A percentile compares a stretch with the other conserved stretches of the same genome.
Evolutionary conservation across 2,329 filamentous ascomycete genomes (phyloP).

Genomic region (Mycosphaerella sp.): DNA sequence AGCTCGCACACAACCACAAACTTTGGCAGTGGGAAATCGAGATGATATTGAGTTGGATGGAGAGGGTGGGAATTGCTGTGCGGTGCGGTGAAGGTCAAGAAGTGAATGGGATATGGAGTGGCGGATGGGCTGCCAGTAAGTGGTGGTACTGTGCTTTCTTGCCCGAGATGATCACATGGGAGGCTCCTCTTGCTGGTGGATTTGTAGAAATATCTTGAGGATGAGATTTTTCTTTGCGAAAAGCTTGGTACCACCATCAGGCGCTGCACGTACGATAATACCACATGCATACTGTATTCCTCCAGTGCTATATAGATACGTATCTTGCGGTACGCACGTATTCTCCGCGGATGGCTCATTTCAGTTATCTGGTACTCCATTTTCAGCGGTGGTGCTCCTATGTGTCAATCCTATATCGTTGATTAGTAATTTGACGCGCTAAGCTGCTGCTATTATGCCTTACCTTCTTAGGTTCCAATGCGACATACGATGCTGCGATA

Average conservation of each 20-base stretch:
- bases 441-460: too few relatives aligned
- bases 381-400: too few relatives aligned
- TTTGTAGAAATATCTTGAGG: slow-evolving; percentile 1
- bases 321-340: too few relatives aligned
- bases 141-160: slow-evolving; percentile 60
- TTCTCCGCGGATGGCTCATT: too few relatives aligned
- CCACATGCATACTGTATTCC: too few relatives aligned
- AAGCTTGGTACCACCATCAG: neutral
- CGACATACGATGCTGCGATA: too few relatives aligned
- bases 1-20: slow-evolving; percentile 51
- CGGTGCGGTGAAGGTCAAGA: slow-evolving; percentile 38
- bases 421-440: too few relatives aligned
- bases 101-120: slow-evolving; percentile 26
- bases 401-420: too few relatives aligned
- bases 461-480: too few relatives aligned
- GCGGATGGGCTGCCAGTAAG: slow-evolving; percentile 47
- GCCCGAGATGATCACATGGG: slow-evolving; percentile 26
- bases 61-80: slow-evolving; percentile 47
- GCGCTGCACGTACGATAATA: too few relatives aligned
- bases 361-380: too few relatives aligned
- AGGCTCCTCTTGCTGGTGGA: slow-evolving; percentile 11
- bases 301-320: too few relatives aligned
- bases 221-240: neutral
- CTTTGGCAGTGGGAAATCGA: slow-evolving; percentile 59
- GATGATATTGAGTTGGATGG: slow-evolving; percentile 55